Conservation (phyloP, 805 yeast genomes). For the Metschnikowia lunata region DNA sequence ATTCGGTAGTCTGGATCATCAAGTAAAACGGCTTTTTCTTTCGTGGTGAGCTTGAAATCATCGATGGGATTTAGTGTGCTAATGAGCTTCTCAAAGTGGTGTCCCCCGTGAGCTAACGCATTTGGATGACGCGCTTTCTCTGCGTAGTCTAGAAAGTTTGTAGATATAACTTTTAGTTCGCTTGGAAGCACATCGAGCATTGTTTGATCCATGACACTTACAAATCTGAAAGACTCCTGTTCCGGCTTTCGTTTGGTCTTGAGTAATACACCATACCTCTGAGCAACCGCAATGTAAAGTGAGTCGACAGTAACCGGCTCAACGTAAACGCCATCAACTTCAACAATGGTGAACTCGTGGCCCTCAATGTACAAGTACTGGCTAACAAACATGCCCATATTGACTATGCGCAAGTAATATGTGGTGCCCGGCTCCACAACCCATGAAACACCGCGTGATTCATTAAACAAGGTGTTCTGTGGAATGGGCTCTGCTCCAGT, state of each 20-base stretch:
- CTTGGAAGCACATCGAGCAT: slow-evolving; percentile 70
- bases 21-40: slow-evolving; percentile 44
- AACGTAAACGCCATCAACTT: slow-evolving; percentile 49
- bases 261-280: slow-evolving; percentile 69
- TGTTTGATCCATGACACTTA: slow-evolving; percentile 56
- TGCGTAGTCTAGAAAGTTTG: slow-evolving; percentile 55
- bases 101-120: slow-evolving; percentile 21
- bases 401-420: slow-evolving; percentile 59
- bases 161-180: slow-evolving; percentile 50
- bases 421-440: slow-evolving; percentile 55
- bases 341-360: slow-evolving; percentile 39
- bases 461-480: slow-evolving; percentile 60
- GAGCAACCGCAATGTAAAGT: slow-evolving; percentile 72
- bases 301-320: slow-evolving; percentile 53
- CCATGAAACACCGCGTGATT: slow-evolving; percentile 54
- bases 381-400: slow-evolving; percentile 69
- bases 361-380: slow-evolving; percentile 45
- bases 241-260: slow-evolving; percentile 50
- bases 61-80: slow-evolving; percentile 41
- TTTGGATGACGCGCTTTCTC: slow-evolving; percentile 23
- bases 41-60: slow-evolving; percentile 73
- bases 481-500: slow-evolving; percentile 86
- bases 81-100: slow-evolving; percentile 36
- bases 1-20: slow-evolving; percentile 61
- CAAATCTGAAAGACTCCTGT: slow-evolving; percentile 42